These are phyloP conservation scores for Cucurbita moschata DNA, from an alignment of 306 rosid species.

Conservation along the genomic window DNA sequence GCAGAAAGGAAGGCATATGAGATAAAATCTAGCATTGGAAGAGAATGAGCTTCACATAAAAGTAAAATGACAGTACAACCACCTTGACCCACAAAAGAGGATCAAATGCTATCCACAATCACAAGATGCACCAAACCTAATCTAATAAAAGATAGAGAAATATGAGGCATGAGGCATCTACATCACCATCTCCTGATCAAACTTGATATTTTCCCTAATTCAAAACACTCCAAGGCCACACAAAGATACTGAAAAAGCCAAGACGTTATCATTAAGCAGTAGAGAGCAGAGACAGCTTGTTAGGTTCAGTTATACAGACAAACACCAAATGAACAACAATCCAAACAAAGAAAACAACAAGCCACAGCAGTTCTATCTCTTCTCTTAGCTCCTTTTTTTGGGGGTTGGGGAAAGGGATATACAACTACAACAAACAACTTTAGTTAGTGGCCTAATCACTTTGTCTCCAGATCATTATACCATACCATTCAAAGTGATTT, in stretches of 20 bases:
- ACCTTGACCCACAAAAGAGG: slow-evolving; percentile 1
- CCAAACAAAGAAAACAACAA: not conserved
- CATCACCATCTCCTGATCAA: not conserved
- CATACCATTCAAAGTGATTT: slow-evolving; percentile 10
- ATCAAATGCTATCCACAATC: not conserved
- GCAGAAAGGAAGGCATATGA: not conserved
- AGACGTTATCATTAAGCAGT: not conserved
- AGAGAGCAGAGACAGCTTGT: slow-evolving; percentile 3
- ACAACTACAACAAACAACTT: slow-evolving; percentile 5
- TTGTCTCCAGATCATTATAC: not conserved
- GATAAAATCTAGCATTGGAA: not conserved
- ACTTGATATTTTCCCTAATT: not conserved
- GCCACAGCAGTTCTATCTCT: not conserved
- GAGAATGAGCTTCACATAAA: not conserved
- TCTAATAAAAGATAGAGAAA: not conserved
- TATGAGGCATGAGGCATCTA: not conserved
- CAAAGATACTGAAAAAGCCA: not conserved
- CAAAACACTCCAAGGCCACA: not conserved
- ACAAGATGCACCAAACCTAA: not conserved
- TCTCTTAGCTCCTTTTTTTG: not conserved
- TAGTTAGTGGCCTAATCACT: not conserved
- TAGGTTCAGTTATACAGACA: slow-evolving; percentile 4
- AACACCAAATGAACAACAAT: not conserved
- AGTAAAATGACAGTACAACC: not conserved
- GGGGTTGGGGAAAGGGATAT: not conserved